These are phyloP conservation scores for Clarireedia sp. DNA, from an alignment of 2,329 filamentous ascomycete species.

Conservation along the genomic window DNA sequence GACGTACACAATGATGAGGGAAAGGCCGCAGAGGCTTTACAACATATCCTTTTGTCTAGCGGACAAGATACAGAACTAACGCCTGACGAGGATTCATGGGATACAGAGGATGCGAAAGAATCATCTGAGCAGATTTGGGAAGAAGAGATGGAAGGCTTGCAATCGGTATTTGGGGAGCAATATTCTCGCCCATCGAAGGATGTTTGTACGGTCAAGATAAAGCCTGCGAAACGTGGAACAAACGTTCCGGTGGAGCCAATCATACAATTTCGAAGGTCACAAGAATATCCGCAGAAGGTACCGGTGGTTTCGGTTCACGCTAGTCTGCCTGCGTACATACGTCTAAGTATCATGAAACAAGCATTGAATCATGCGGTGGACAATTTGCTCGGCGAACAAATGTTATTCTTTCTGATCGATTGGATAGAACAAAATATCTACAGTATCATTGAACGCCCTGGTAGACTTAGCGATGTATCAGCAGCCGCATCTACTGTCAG, in stretches of 20 bases:
- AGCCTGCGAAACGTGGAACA: constrained; percentile 44
- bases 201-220: constrained; percentile 63
- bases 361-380: constrained; percentile 63
- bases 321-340: constrained; percentile 82
- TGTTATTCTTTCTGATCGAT: constrained; percentile 84
- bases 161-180: constrained; percentile 76
- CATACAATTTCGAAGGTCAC: constrained; percentile 62
- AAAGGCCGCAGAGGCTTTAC: constrained; percentile 70
- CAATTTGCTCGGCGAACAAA: constrained; percentile 72
- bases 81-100: constrained; percentile 32
- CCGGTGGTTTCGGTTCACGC: constrained; percentile 62
- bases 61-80: constrained; percentile 29
- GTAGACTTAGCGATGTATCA: constrained; percentile 75
- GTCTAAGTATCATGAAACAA: constrained; percentile 76
- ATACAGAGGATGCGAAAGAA: constrained; percentile 37
- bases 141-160: constrained; percentile 75
- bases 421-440: constrained; percentile 86
- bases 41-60: constrained; percentile 55
- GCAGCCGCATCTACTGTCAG: constrained; percentile 63
- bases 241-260: constrained; percentile 44
- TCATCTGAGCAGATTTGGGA: constrained; percentile 63
- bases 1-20: constrained; percentile 66
- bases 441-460: constrained; percentile 75
- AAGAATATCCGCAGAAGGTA: constrained; percentile 62
- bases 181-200: constrained; percentile 54